These are phyloP conservation scores for Euphorbia tirucalli DNA, from an alignment of 345 rosid species.

Conservation along the genomic window DNA sequence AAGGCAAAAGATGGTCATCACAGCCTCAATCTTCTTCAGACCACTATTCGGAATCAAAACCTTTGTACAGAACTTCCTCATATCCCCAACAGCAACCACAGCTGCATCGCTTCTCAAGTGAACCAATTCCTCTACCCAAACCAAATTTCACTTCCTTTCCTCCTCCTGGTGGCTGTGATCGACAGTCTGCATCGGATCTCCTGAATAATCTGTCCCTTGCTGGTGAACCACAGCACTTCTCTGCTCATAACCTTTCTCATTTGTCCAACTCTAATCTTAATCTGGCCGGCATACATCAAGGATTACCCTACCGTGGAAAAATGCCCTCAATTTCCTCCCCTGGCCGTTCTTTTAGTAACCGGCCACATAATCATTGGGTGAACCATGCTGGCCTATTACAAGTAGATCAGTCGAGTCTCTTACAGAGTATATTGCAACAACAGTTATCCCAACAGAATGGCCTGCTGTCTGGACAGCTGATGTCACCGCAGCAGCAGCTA, in stretches of 20 bases:
- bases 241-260: constrained; percentile 59
- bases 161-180: constrained; percentile 64
- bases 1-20: constrained; percentile 79
- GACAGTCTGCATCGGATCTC: constrained; percentile 57
- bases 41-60: constrained; percentile 48
- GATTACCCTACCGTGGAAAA: constrained; percentile 59
- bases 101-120: constrained; percentile 63
- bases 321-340: constrained; percentile 56
- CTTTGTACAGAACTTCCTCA: constrained; percentile 82
- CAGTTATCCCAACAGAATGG: constrained; percentile 67
- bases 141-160: constrained; percentile 81
- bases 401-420: constrained; percentile 61
- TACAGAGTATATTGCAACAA: constrained; percentile 64
- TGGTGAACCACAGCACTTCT: constrained; percentile 57
- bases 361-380: constrained; percentile 73
- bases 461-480: constrained; percentile 53
- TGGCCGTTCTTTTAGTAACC: constrained; percentile 65
- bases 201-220: constrained; percentile 49
- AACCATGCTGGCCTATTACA: constrained; percentile 68
- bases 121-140: constrained; percentile 60
- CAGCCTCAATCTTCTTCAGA: constrained; percentile 58
- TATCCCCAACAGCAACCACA: constrained; percentile 72
- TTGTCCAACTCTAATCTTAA: constrained; percentile 55
- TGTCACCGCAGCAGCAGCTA: constrained; percentile 62
- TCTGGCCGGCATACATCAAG: constrained; percentile 60